Conservation (phyloP, 2,329 filamentous ascomycete genomes). For the Davidsoniella neocaledoniae region DNA sequence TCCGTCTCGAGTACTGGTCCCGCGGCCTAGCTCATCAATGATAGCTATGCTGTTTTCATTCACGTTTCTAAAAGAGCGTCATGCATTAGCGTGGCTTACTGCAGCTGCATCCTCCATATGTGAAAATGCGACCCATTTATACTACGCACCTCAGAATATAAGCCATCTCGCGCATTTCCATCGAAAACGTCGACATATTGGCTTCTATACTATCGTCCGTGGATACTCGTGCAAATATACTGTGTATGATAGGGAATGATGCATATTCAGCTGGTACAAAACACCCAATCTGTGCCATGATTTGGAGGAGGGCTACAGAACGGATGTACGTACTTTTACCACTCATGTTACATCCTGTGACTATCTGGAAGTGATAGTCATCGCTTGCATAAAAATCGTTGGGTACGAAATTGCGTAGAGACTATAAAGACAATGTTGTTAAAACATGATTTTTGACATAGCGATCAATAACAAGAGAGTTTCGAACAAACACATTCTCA, state of each 20-base stretch:
- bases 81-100: background rate
- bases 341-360: constrained; percentile 97
- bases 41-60: constrained; percentile 62
- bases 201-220: constrained; percentile 77
- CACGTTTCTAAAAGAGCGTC: constrained; percentile 40
- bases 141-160: constrained; percentile 54
- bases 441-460: background rate
- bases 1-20: constrained; percentile 77
- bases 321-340: constrained; percentile 94
- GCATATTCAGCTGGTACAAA: constrained; percentile 82
- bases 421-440: background rate
- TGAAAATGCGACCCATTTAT: background rate
- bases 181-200: constrained; percentile 82
- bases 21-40: constrained; percentile 81
- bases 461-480: background rate
- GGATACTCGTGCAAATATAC: constrained; percentile 75
- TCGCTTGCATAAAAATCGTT: constrained; percentile 80
- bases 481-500: background rate
- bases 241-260: constrained; percentile 60
- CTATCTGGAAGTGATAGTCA: constrained; percentile 72
- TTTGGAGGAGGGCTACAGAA: constrained; percentile 61
- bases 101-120: constrained; percentile 10
- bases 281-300: constrained; percentile 88
- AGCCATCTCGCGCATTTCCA: constrained; percentile 91
- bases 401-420: constrained; percentile 51